Evolutionary conservation across 164 flowering plant species (phyloP).

Genomic region (Vitis labrusca): DNA sequence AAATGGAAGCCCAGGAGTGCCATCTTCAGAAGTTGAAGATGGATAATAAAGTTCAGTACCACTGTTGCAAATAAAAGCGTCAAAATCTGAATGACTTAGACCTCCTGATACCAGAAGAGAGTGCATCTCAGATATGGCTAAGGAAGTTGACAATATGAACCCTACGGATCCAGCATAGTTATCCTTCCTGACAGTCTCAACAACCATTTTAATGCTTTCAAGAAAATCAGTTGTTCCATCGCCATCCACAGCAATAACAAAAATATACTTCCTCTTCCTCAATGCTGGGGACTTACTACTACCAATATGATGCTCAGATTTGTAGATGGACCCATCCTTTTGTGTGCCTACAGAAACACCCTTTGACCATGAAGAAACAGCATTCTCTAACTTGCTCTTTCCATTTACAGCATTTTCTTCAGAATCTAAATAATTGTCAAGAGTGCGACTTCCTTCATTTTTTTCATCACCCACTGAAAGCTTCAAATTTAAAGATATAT

Average conservation of each 20-base stretch:
- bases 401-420: slow-evolving; percentile 22
- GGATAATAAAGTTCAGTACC: slow-evolving; percentile 83
- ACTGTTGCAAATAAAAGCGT: slow-evolving; percentile 84
- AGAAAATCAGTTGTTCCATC: slow-evolving; percentile 35
- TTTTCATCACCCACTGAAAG: slow-evolving; percentile 40
- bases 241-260: slow-evolving; percentile 68
- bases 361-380: slow-evolving; percentile 23
- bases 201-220: slow-evolving; percentile 33
- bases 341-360: slow-evolving; percentile 22
- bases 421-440: slow-evolving; percentile 22
- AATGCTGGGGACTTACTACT: slow-evolving; percentile 47
- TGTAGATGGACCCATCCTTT: slow-evolving; percentile 25
- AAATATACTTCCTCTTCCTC: slow-evolving; percentile 60
- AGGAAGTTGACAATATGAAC: slow-evolving; percentile 64
- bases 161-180: slow-evolving; percentile 51
- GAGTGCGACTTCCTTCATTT: slow-evolving; percentile 12
- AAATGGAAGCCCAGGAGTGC: slow-evolving; percentile 29
- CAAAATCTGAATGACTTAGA: slow-evolving; percentile 55
- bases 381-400: slow-evolving; percentile 24
- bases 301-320: slow-evolving; percentile 15
- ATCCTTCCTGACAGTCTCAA: slow-evolving; percentile 45
- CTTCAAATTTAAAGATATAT: slow-evolving; percentile 37
- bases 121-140: slow-evolving; percentile 64
- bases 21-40: slow-evolving; percentile 49
- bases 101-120: slow-evolving; percentile 51